A percentile compares a stretch with the other conserved stretches of the same genome.
Conservation (phyloP, 2,329 filamentous ascomycete genomes). For the Talaromyces rugulosus region DNA sequence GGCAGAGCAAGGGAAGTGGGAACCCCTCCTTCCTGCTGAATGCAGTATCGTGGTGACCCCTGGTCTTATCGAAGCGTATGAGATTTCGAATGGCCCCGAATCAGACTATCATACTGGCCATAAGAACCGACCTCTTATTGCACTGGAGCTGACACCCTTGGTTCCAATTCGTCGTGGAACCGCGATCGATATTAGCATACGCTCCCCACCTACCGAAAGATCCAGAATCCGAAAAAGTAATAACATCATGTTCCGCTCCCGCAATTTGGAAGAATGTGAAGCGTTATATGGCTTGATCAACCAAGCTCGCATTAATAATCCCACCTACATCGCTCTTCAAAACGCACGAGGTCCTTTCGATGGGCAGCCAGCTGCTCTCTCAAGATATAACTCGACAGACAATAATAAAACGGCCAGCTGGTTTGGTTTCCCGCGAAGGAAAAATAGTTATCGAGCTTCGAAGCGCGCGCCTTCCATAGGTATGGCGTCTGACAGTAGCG, state of each 20-base stretch:
- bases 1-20: slow-evolving; percentile 61
- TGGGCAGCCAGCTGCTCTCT: slow-evolving; percentile 52
- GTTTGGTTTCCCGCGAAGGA: slow-evolving; percentile 50
- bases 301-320: slow-evolving; percentile 83
- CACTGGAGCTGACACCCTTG: slow-evolving; percentile 83
- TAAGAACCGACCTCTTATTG: slow-evolving; percentile 51
- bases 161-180: slow-evolving; percentile 89
- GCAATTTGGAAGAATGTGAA: slow-evolving; percentile 71
- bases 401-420: slow-evolving; percentile 36
- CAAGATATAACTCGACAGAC: slow-evolving; percentile 46
- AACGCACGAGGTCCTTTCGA: slow-evolving; percentile 60
- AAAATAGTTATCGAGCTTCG: slow-evolving; percentile 55
- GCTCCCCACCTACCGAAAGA: slow-evolving; percentile 72
- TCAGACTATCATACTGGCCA: slow-evolving; percentile 14
- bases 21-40: slow-evolving; percentile 57
- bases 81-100: slow-evolving; percentile 37
- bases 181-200: slow-evolving; percentile 87
- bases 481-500: slow-evolving; percentile 67
- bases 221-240: slow-evolving; percentile 66
- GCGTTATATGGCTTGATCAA: slow-evolving; percentile 83
- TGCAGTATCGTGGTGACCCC: slow-evolving; percentile 61
- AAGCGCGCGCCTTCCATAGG: slow-evolving; percentile 53
- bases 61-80: slow-evolving; percentile 61
- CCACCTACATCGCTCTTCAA: slow-evolving; percentile 77
- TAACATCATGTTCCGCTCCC: slow-evolving; percentile 87